Base-by-base conservation (phyloP, 2,329 filamentous ascomycete species). In the Decorospora gaudefroyi region DNA sequence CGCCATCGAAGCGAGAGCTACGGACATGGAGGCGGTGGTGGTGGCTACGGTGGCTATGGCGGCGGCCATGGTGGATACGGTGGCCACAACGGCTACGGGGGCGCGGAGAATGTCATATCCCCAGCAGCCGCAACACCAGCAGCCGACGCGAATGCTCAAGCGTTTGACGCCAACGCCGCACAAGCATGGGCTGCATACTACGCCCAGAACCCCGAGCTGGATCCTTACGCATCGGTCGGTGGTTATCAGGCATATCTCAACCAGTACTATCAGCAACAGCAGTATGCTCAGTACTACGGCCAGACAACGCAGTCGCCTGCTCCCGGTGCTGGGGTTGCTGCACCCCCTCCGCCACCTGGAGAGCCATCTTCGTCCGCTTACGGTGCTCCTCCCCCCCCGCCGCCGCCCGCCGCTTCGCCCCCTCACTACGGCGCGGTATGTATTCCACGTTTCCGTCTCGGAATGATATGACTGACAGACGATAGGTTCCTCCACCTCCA, bases 211-310 rank as follows among this genome's bases (percentile, higher is more conserved):
- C 53, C 95, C 92, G 67, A 85, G 85, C 76, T 81, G 51, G 90
- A 96, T 63, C 92, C 91, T 0, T 96, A 96, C 68, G 90, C 90
- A 28, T 84, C 88, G 6, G 96, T 93, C 59, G 92, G 92, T 51
- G 92, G 92, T 41, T 96, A 69, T 34, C 56, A 68, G 11, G 56
- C 51, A 34, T 51, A 59, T 23, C 51, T 57, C 44, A n/a, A n/a
- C n/a, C n/a, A n/a, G 51, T 53, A 6, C 53, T 55, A n/a, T 8
- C 71, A 72, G 40, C 46, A 62, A 34, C 58, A 60, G 33, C 54
- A 54, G 45, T 69, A 65, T 32, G 57, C 61, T 17, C 53, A 65
- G 36, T 67, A 70, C 47, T 63, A 62, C 33, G 54, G 56, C 29
- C 57, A 67, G 41, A 46, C 38, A 45, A 40, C 53, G 38, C 61